Evolutionary conservation across 1,139 yeast genomes (phyloP), one percentile per base, ranked within the genome.

Genomic region (Blastobotrys serpentis): DNA sequence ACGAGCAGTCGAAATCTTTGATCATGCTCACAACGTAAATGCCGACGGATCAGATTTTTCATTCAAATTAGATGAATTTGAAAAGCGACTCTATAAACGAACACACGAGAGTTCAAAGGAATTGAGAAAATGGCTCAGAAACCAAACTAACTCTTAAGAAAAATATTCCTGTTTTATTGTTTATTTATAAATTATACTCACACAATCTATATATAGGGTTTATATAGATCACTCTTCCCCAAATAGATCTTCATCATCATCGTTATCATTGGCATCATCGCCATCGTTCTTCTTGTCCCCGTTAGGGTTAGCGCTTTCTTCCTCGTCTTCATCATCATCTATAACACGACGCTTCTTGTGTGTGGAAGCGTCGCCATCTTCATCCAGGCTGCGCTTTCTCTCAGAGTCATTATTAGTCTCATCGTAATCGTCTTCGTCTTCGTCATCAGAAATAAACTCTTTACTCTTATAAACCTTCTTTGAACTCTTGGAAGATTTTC

Each of bases 61-160:
- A 48, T 71, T 77, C 54, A 79, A 82, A 11, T 70, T 88, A 55
- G 96, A 89, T 62, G 92, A 83, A 60, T 84, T 79, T 63, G 96
- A 88, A 60, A 25, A 33, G 23, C 11, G 30, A 63, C 62, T 87
- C 48, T 86, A 79, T 66, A 77, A 73, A 54, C 64, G 69, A 5
- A 76, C 88, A 2, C 79, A 84, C 51, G 83, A 77, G 44, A 76
- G 85, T 41, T 78, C 81, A 56, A 79, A 79, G 56, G 80, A 79
- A 48, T 73, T 83, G 72, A 77, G 82, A 59, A 73, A 68, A 44
- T 87, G 95, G 95, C 66, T 76, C 56, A 36, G 44, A 18, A 43
- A 47, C 10, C 13, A 26, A 25, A 29, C 25, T 25, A 26, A 26
- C 17, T 25, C 19, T 4, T 17, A 29, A 13, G 11, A 11, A 13